A percentile compares a stretch with the other conserved stretches of the same genome.
phyloP scores from a whole-genome alignment of 495 filamentous ascomycete genomes.

The Evernia prunastri region DNA sequence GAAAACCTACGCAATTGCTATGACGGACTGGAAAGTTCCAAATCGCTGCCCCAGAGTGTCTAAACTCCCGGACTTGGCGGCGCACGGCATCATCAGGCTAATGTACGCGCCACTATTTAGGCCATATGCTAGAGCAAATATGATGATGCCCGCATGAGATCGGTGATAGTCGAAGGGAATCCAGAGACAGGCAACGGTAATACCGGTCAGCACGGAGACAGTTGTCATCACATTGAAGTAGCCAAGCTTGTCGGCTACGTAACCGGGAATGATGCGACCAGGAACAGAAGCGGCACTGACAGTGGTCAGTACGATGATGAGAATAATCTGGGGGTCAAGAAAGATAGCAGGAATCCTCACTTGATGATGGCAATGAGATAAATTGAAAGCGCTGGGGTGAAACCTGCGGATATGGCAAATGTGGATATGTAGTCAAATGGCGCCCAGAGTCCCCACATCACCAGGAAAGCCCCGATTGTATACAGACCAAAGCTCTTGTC shows the following conservation, averaged over 20 bases:
- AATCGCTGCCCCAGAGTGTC: slow-evolving; percentile 29
- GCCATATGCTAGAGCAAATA: slow-evolving; percentile 32
- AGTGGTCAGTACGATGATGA: neutral
- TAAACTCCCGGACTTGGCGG: slow-evolving; percentile 29
- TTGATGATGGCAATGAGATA: slow-evolving; percentile 34
- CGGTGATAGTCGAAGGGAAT: slow-evolving; percentile 25
- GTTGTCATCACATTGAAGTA: slow-evolving; percentile 23
- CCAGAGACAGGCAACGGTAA: slow-evolving; percentile 34
- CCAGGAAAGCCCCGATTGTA: slow-evolving; percentile 29
- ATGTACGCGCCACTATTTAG: slow-evolving; percentile 36
- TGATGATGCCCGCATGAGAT: slow-evolving; percentile 31
- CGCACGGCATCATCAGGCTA: slow-evolving; percentile 34
- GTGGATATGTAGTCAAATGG: slow-evolving; percentile 28
- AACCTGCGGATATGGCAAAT: slow-evolving; percentile 11
- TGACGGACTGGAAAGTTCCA: slow-evolving; percentile 31
- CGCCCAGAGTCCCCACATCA: slow-evolving; percentile 32
- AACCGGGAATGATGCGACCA: slow-evolving; percentile 26
- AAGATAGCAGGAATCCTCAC: slow-evolving; percentile 11
- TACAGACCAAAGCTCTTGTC: slow-evolving; percentile 30
- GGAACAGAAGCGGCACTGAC: slow-evolving; percentile 24
- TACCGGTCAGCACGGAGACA: slow-evolving; percentile 25
- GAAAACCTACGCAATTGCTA: slow-evolving; percentile 29
- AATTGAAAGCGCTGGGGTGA: slow-evolving; percentile 26
- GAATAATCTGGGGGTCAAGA: neutral
- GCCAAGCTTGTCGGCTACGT: slow-evolving; percentile 24